Percentiles rank a stretch among this genome's conserved stretches.
Evolutionary conservation across 2,329 filamentous ascomycete genomes (phyloP).

Genomic region (Aspergillus pseudonomiae): DNA sequence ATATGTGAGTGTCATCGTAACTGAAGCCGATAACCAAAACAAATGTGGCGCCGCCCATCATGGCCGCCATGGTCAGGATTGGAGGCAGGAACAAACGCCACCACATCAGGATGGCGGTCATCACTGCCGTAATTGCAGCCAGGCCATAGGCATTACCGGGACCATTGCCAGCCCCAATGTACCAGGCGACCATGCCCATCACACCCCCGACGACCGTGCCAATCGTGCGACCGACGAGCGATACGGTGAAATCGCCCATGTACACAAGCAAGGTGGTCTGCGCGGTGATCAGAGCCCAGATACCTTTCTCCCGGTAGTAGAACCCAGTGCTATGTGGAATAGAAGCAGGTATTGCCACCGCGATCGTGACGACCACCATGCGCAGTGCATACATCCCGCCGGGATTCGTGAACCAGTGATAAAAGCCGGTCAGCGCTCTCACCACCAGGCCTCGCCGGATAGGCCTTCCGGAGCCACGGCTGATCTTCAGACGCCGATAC

Average conservation of each 20-base stretch:
- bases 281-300: slow-evolving; percentile 57
- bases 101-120: slow-evolving; percentile 39
- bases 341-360: slow-evolving; percentile 45
- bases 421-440: slow-evolving; percentile 29
- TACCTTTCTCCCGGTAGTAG: slow-evolving; percentile 55
- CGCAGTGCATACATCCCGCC: slow-evolving; percentile 53
- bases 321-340: slow-evolving; percentile 52
- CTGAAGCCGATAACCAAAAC: slow-evolving; percentile 52
- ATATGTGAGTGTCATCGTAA: slow-evolving; percentile 43
- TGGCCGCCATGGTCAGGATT: slow-evolving; percentile 34
- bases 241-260: slow-evolving; percentile 55
- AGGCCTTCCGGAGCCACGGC: slow-evolving; percentile 28
- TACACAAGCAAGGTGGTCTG: slow-evolving; percentile 54
- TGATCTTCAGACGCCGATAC: slow-evolving; percentile 41
- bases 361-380: slow-evolving; percentile 53
- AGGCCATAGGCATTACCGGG: slow-evolving; percentile 55
- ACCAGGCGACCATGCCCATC: slow-evolving; percentile 54
- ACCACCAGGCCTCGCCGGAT: slow-evolving; percentile 29
- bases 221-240: slow-evolving; percentile 44
- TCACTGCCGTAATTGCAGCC: slow-evolving; percentile 44
- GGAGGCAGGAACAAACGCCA: slow-evolving; percentile 37
- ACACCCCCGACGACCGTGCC: slow-evolving; percentile 54
- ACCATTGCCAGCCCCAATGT: slow-evolving; percentile 54
- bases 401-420: slow-evolving; percentile 45
- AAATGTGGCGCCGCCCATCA: slow-evolving; percentile 50